Evolutionary conservation across 768 basidiomycete species (phyloP).

Genomic region (Myochromella boudieri): DNA sequence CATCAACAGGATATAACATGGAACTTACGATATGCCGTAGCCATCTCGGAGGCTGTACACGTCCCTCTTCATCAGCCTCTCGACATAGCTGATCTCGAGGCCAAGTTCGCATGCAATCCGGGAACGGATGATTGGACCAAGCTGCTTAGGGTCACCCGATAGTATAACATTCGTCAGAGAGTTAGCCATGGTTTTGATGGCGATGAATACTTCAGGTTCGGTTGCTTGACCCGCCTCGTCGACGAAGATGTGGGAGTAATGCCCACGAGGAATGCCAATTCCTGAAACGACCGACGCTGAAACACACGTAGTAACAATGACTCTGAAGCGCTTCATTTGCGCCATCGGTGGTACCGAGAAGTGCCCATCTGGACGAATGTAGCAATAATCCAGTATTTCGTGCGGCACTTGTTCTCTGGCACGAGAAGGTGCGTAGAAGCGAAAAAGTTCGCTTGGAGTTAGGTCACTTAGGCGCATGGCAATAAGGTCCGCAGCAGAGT

Average conservation of each 20-base stretch:
- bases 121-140: constrained; percentile 69
- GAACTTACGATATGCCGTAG: constrained; percentile 28
- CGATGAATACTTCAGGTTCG: constrained; percentile 64
- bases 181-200: constrained; percentile 60
- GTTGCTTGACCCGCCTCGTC: constrained; percentile 76
- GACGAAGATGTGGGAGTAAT: constrained; percentile 68
- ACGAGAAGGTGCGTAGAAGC: constrained; percentile 55
- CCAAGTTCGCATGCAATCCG: constrained; percentile 54
- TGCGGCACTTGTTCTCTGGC: constrained; percentile 43
- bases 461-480: constrained; percentile 41
- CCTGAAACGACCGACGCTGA: constrained; percentile 57
- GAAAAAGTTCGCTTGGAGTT: constrained; percentile 42
- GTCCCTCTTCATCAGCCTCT: constrained; percentile 53
- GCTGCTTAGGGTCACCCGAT: constrained; percentile 70
- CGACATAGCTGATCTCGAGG: constrained; percentile 59
- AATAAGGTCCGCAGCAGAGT: constrained; percentile 64
- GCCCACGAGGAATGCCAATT: constrained; percentile 57
- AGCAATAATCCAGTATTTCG: constrained; percentile 38
- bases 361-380: constrained; percentile 29
- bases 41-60: constrained; percentile 35
- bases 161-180: constrained; percentile 56
- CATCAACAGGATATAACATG: neutral
- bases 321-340: constrained; percentile 41
- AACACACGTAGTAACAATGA: constrained; percentile 66
- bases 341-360: constrained; percentile 41